Evolutionary conservation across 768 basidiomycete species (phyloP).

Genomic region (Boletus edulis): DNA sequence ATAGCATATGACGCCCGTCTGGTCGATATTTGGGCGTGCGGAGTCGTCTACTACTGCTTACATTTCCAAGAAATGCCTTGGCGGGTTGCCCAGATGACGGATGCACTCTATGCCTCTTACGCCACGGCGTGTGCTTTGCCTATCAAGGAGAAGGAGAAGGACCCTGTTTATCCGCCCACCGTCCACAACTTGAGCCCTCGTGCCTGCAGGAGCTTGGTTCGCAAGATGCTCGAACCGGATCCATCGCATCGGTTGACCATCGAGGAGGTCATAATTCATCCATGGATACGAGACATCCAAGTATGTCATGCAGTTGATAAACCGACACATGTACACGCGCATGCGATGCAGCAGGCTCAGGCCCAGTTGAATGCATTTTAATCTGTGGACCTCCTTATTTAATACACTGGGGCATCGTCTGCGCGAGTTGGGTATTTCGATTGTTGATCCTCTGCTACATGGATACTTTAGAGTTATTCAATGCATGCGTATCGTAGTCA

Average conservation of each 20-base stretch:
- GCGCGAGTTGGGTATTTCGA: not conserved
- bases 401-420: not conserved
- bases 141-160: constrained; percentile 32
- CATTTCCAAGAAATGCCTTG: constrained; percentile 98
- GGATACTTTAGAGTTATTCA: constrained; percentile 17
- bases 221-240: constrained; percentile 95
- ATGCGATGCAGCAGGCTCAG: constrained; percentile 58
- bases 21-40: constrained; percentile 97
- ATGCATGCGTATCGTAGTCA: constrained; percentile 20
- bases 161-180: constrained; percentile 50
- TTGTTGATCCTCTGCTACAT: constrained; percentile 3
- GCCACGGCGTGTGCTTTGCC: constrained; percentile 37
- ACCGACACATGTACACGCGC: constrained; percentile 71
- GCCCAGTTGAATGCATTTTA: constrained; percentile 36
- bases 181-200: constrained; percentile 88
- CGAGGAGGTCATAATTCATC: constrained; percentile 74
- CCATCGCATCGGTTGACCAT: constrained; percentile 73
- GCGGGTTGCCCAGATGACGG: constrained; percentile 86
- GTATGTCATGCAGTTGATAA: constrained; percentile 68
- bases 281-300: constrained; percentile 81
- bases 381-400: not conserved
- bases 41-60: constrained; percentile 97
- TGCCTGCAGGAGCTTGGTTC: constrained; percentile 76
- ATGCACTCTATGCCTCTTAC: constrained; percentile 81
- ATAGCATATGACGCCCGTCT: constrained; percentile 95